These are phyloP conservation scores for Sclerotinia trifoliorum DNA, from an alignment of 2,329 filamentous ascomycete species.

Conservation along the genomic window DNA sequence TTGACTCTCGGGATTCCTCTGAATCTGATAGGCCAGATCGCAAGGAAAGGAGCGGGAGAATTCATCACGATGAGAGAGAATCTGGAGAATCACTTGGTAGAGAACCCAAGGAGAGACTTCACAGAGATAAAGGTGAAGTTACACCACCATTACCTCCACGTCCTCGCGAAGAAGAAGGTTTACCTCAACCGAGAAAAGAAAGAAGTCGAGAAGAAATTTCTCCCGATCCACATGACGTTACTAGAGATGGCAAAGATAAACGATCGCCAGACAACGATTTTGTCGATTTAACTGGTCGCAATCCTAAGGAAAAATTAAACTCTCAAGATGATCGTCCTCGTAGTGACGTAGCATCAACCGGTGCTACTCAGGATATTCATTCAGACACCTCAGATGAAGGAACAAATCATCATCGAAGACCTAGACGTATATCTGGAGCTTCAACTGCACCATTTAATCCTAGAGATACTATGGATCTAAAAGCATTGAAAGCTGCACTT, in stretches of 20 bases:
- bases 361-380: conserved; percentile 30
- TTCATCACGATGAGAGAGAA: conserved; percentile 30
- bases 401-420: conserved; percentile 25
- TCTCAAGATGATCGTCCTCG: conserved; percentile 37
- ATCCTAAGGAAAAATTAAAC: conserved; percentile 50
- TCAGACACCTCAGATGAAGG: conserved; percentile 34
- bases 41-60: conserved; percentile 33
- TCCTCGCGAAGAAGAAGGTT: conserved; percentile 16
- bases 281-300: conserved; percentile 39
- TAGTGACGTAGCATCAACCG: conserved; percentile 26
- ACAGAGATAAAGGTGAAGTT: conserved; percentile 29
- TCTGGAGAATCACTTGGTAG: conserved; percentile 30
- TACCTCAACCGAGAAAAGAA: conserved; percentile 2
- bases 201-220: conserved; percentile 16
- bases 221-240: conserved; percentile 1
- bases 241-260: conserved; percentile 22
- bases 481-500: conserved; percentile 38
- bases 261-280: conserved; percentile 25
- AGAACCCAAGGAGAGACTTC: conserved; percentile 32
- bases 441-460: conserved; percentile 38
- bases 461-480: conserved; percentile 40
- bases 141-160: conserved; percentile 20
- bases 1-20: conserved; percentile 22
- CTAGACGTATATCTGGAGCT: conserved; percentile 30
- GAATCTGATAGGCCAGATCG: conserved; percentile 24